Evolutionary conservation across 129 eudicot species (phyloP).

Genomic region (Ambrosia trifida): DNA sequence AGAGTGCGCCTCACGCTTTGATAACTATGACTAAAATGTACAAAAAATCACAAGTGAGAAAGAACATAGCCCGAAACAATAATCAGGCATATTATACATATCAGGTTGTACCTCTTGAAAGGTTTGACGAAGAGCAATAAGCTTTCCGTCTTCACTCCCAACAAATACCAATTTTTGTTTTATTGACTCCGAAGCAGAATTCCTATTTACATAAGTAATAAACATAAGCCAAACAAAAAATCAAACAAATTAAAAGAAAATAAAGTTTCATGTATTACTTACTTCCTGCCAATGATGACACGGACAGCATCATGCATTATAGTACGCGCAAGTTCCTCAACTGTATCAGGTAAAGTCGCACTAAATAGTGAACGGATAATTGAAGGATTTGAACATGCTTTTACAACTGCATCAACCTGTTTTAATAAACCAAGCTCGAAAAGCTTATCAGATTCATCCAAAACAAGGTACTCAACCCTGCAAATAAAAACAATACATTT

Average conservation of each 20-base stretch:
- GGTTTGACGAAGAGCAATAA: slow-evolving; percentile 91
- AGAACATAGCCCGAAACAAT: too few relatives aligned
- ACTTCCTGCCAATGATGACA: slow-evolving; percentile 89
- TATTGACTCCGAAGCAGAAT: slow-evolving; percentile 80
- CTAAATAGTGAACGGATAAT: slow-evolving; percentile 83
- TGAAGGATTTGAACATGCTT: slow-evolving; percentile 97
- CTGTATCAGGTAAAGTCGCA: slow-evolving; percentile 97
- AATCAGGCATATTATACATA: slow-evolving; percentile 1
- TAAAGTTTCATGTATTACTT: slow-evolving; percentile 27
- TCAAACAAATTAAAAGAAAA: not conserved
- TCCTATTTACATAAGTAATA: slow-evolving; percentile 45
- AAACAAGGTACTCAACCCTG: slow-evolving; percentile 96
- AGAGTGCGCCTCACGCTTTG: too few relatives aligned
- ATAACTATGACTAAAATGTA: not conserved
- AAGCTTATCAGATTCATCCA: slow-evolving; percentile 95
- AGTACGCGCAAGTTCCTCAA: slow-evolving; percentile 97
- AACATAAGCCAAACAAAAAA: slow-evolving; percentile 11
- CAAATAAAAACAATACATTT: slow-evolving; percentile 24
- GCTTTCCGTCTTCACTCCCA: slow-evolving; percentile 98
- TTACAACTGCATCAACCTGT: slow-evolving; percentile 86
- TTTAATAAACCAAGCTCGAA: slow-evolving; percentile 86
- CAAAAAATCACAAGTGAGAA: too few relatives aligned
- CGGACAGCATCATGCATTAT: slow-evolving; percentile 99
- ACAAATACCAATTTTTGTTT: slow-evolving; percentile 80
- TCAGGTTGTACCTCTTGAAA: slow-evolving; percentile 68